Percentiles rank a stretch among this genome's conserved stretches.
These are phyloP conservation scores for Plasmodium yoelii DNA, from an alignment of 169 alveolate species.

Conservation along the genomic window DNA sequence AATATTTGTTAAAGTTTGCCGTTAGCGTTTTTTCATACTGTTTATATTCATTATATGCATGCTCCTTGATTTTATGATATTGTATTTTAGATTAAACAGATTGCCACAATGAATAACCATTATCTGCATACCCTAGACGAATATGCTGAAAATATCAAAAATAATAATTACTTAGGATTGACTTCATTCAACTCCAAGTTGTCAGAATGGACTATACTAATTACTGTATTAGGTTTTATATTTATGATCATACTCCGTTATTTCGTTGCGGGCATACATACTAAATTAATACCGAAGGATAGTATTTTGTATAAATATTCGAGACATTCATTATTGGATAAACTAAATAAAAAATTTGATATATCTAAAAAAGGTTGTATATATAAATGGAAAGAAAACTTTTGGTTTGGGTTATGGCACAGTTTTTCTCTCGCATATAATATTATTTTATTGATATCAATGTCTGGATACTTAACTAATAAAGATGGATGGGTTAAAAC, in stretches of 20 bases:
- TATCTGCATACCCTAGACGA: conserved; percentile 68
- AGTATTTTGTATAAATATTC: conserved; percentile 33
- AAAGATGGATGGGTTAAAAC: conserved; percentile 70
- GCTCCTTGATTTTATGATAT: not conserved
- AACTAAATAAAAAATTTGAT: conserved; percentile 50
- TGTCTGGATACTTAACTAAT: conserved; percentile 65
- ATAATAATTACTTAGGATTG: conserved; percentile 5
- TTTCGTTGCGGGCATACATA: conserved; percentile 27
- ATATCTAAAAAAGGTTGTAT: conserved; percentile 30
- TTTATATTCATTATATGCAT: not conserved
- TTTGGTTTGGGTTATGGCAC: conserved; percentile 76
- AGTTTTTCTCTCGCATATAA: conserved; percentile 54
- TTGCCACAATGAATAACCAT: conserved; percentile 13
- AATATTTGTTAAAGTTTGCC: too few relatives aligned
- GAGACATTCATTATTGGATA: conserved; percentile 27
- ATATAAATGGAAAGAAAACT: conserved; percentile 77
- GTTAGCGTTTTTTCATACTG: not conserved
- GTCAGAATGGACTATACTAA: conserved; percentile 22
- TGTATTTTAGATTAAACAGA: not conserved
- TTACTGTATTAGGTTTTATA: conserved; percentile 14
- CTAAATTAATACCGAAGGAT: conserved; percentile 8
- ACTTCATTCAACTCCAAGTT: conserved; percentile 23
- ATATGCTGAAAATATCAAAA: conserved; percentile 16
- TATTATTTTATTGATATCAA: conserved; percentile 25
- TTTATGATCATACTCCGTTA: conserved; percentile 31